Percentiles rank a stretch among this genome's conserved stretches.
Conservation (phyloP, 352 stramenopile species). For the Pelagophyceae sp. region DNA sequence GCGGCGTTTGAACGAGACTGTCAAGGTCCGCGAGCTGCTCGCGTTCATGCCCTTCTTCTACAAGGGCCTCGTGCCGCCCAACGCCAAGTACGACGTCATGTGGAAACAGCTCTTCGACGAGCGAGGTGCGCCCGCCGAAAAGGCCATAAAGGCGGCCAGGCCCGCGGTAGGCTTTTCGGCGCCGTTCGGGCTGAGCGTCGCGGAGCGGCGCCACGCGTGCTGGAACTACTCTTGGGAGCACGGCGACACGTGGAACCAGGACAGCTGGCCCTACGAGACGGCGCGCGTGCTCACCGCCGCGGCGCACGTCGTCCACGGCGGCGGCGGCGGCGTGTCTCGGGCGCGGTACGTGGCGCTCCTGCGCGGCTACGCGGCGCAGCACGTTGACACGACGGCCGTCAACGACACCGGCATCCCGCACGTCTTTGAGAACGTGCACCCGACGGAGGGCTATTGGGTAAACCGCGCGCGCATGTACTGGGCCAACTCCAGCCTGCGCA, state of each 20-base stretch:
- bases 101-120: not conserved
- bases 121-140: too few relatives aligned
- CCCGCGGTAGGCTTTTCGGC: not conserved
- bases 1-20: too few relatives aligned
- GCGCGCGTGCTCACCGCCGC: not conserved
- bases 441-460: not conserved
- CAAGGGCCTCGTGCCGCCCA: not conserved
- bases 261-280: not conserved
- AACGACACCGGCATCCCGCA: not conserved
- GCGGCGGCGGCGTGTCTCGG: not conserved
- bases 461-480: not conserved
- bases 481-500: not conserved
- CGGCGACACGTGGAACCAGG: not conserved
- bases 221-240: not conserved
- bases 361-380: not conserved
- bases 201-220: not conserved
- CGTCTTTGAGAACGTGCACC: not conserved
- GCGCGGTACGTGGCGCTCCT: not conserved
- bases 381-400: not conserved
- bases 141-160: too few relatives aligned
- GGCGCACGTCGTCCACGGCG: not conserved
- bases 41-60: not conserved
- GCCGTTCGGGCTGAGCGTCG: not conserved
- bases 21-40: not conserved
- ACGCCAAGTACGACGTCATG: not conserved